Evolutionary conservation across 345 rosid species (phyloP).

Genomic region (Anastatica hierochuntica): DNA sequence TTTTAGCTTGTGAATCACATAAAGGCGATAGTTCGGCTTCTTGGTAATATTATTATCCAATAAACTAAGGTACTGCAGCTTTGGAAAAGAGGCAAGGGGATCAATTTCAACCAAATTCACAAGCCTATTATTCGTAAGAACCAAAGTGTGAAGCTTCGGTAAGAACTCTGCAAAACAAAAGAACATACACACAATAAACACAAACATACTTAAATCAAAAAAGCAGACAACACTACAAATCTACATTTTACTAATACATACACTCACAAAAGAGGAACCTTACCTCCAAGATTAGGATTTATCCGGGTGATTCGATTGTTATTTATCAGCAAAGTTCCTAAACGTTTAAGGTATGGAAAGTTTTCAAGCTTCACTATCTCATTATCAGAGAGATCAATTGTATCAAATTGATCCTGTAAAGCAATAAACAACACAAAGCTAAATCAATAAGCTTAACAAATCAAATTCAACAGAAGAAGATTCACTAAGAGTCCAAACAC

Average conservation of each 20-base stretch:
- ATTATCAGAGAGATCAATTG: slow-evolving; percentile 90
- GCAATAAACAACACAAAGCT: slow-evolving; percentile 16
- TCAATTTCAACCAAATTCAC: slow-evolving; percentile 97
- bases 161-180: slow-evolving; percentile 49
- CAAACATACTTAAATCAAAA: not conserved
- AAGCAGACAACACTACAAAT: too few relatives aligned
- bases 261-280: not conserved
- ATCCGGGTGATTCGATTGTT: slow-evolving; percentile 93
- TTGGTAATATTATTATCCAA: slow-evolving; percentile 91
- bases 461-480: not conserved
- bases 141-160: slow-evolving; percentile 79
- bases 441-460: not conserved
- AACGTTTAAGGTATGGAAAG: slow-evolving; percentile 73
- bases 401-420: slow-evolving; percentile 92
- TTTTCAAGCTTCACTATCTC: slow-evolving; percentile 99
- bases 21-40: slow-evolving; percentile 82
- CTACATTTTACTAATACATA: too few relatives aligned
- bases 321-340: slow-evolving; percentile 82
- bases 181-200: not conserved
- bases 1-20: slow-evolving; percentile 81
- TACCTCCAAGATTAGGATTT: slow-evolving; percentile 85
- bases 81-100: slow-evolving; percentile 76
- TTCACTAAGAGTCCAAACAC: too few relatives aligned
- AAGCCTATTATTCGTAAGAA: slow-evolving; percentile 93
- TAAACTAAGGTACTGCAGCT: slow-evolving; percentile 82